Evolutionary conservation across 768 basidiomycete genomes (phyloP), one percentile per base, ranked within the genome.

Genomic region (Punctularia strigosozonata): DNA sequence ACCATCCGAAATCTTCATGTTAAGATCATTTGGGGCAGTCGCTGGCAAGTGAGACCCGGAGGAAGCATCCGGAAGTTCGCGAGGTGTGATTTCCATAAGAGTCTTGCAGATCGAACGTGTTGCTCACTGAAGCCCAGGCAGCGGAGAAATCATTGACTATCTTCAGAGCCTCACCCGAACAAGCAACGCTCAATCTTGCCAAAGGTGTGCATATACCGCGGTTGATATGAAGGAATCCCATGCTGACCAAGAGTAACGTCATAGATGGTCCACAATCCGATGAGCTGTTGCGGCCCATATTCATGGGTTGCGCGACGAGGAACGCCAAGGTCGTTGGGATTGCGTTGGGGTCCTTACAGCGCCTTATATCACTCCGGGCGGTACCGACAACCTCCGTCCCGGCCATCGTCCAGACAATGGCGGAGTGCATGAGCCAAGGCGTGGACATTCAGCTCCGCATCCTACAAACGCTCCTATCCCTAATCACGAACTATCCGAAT

Each of bases 401-500:
- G 1, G 57, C 75, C 25, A 85, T 97, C 37, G 71, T 98, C 49
- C 73, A 61, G 32, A 94, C 83, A 0, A 82, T 99, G 75, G 75
- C 68, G 41, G 80, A 86, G 45, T 88, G 88, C 14, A 77, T 94
- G 65, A 80, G 75, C 21, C 90, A 94, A 55, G 95, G 91, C 5
- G 92, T 98, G 22, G 95, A 99, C 54, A 95, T 97, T 20, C 95
- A 98, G 54, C 71, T 98, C 26, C 82, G 86, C 37, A 86, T 97
- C 20, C 68, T 98, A 1, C 92, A 97, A 56, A 92, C 89, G 0
- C 69, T 98, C 6, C 76, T 95, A 7, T 87, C 85, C 0, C 74
- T 99, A 7, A 77, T 98, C 37, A 92, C 88, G 2, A 86, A 88
- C 52, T 90, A 91, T 51, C 73, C 76, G 1, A 74, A 72, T 6